A percentile compares a stretch with the other conserved stretches of the same genome.
Evolutionary conservation across 805 yeast species (phyloP).

Genomic region (Wickerhamomyces silvicola): DNA sequence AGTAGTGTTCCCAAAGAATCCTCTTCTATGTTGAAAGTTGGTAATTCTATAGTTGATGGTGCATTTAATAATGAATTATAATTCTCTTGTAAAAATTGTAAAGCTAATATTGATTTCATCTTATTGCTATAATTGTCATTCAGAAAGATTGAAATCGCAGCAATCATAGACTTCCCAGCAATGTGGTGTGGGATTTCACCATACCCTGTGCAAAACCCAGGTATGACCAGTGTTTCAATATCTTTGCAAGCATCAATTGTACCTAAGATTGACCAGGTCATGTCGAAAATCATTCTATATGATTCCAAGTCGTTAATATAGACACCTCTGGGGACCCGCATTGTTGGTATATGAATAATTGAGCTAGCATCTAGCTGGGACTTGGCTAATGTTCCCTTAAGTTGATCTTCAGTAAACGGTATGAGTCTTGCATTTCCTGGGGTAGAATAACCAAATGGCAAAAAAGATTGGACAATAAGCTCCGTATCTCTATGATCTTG

Average conservation of each 20-base stretch:
- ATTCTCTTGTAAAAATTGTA: slow-evolving; percentile 9
- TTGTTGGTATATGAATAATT: slow-evolving; percentile 33
- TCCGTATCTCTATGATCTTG: slow-evolving; percentile 20
- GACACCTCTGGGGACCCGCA: slow-evolving; percentile 28
- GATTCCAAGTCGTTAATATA: slow-evolving; percentile 6
- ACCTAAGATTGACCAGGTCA: slow-evolving; percentile 30
- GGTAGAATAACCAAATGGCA: slow-evolving; percentile 25
- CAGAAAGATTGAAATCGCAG: slow-evolving; percentile 26
- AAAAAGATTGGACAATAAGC: slow-evolving; percentile 10
- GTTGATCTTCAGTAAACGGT: slow-evolving; percentile 14
- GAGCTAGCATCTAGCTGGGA: slow-evolving; percentile 21
- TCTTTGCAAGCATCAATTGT: slow-evolving; percentile 10
- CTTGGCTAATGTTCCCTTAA: slow-evolving; percentile 25
- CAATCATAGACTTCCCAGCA: slow-evolving; percentile 30
- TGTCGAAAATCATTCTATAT: slow-evolving; percentile 28
- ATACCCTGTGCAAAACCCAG: slow-evolving; percentile 36
- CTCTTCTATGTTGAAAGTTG: too few relatives aligned
- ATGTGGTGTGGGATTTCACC: slow-evolving; percentile 27
- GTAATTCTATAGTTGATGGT: not conserved
- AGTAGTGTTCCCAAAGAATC: too few relatives aligned
- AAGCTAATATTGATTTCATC: slow-evolving; percentile 4
- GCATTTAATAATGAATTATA: not conserved
- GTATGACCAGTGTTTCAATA: slow-evolving; percentile 20
- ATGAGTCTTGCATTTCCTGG: slow-evolving; percentile 24
- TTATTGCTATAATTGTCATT: slow-evolving; percentile 1